phyloP scores from a whole-genome alignment of 2,329 filamentous ascomycete species.

The Emydomyces testavorans region DNA sequence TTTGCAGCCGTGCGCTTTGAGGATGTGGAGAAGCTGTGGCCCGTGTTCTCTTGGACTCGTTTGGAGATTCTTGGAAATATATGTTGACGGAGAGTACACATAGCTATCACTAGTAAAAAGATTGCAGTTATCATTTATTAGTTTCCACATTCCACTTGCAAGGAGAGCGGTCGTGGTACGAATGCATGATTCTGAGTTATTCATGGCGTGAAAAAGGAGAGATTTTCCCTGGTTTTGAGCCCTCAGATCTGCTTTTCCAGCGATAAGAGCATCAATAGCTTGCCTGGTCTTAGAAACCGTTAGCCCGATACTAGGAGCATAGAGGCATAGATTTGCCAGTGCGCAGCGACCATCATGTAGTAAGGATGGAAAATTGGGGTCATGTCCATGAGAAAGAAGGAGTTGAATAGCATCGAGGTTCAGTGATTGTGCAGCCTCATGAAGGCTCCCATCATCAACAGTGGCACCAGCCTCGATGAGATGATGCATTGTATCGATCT shows the following conservation, averaged over 20 bases:
- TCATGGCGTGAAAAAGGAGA: slow-evolving; percentile 47
- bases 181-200: slow-evolving; percentile 44
- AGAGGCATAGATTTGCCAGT: slow-evolving; percentile 52
- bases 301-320: slow-evolving; percentile 39
- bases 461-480: slow-evolving; percentile 47
- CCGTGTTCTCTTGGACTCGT: slow-evolving; percentile 11
- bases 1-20: slow-evolving; percentile 16
- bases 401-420: slow-evolving; percentile 47
- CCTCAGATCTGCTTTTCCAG: slow-evolving; percentile 38
- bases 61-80: slow-evolving; percentile 33
- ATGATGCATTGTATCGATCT: slow-evolving; percentile 42
- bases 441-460: slow-evolving; percentile 54
- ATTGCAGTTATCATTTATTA: slow-evolving; percentile 50
- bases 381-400: slow-evolving; percentile 49
- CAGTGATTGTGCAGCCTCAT: slow-evolving; percentile 51
- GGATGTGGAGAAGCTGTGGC: slow-evolving; percentile 13
- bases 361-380: slow-evolving; percentile 53
- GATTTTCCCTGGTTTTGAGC: slow-evolving; percentile 40
- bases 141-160: slow-evolving; percentile 54
- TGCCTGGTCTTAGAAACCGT: slow-evolving; percentile 42
- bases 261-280: slow-evolving; percentile 47
- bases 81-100: slow-evolving; percentile 56
- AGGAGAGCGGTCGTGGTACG: slow-evolving; percentile 48
- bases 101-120: slow-evolving; percentile 42
- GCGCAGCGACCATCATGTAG: slow-evolving; percentile 52